Percentiles rank a stretch among this genome's conserved stretches.
These are phyloP conservation scores for Tolypocladium guangdongense DNA, from an alignment of 2,329 filamentous ascomycete species.

Conservation along the genomic window DNA sequence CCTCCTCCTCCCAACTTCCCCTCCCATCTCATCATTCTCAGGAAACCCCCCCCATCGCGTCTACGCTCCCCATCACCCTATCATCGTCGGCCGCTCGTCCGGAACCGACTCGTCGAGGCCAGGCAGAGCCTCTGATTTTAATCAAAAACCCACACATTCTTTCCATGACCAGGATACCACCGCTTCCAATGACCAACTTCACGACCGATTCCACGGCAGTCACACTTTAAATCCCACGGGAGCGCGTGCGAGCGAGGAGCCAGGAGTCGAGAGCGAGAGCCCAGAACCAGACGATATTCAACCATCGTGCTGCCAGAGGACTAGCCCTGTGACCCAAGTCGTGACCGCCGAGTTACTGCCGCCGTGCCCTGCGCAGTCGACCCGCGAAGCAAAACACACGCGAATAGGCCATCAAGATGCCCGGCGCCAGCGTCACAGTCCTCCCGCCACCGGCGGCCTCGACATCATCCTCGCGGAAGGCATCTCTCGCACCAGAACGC, in stretches of 20 bases:
- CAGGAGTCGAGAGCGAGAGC: slow-evolving; percentile 24
- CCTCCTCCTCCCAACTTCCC: slow-evolving; percentile 10
- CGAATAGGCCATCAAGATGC: slow-evolving; percentile 45
- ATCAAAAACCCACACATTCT: slow-evolving; percentile 20
- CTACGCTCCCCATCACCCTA: slow-evolving; percentile 13
- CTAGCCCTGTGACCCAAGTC: slow-evolving; percentile 12
- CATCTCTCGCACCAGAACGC: slow-evolving; percentile 73
- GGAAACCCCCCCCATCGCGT: slow-evolving; percentile 8
- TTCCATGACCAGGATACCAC: slow-evolving; percentile 31
- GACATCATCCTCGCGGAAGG: slow-evolving; percentile 64
- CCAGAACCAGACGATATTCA: slow-evolving; percentile 41
- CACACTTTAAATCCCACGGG: slow-evolving; percentile 64
- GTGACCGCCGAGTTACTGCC: slow-evolving; percentile 14
- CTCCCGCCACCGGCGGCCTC: slow-evolving; percentile 54
- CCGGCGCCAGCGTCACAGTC: slow-evolving; percentile 57
- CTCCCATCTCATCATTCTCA: slow-evolving; percentile 9
- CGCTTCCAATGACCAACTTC: slow-evolving; percentile 41
- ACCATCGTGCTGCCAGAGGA: slow-evolving; percentile 38
- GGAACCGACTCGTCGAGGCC: slow-evolving; percentile 15
- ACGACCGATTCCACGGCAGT: slow-evolving; percentile 41
- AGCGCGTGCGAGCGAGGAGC: slow-evolving; percentile 50
- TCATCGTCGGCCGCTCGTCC: slow-evolving; percentile 16
- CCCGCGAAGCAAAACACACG: slow-evolving; percentile 12
- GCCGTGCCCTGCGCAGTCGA: slow-evolving; percentile 9
- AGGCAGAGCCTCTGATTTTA: slow-evolving; percentile 16